Conservation (phyloP, 1,284 basidiomycete genomes). For the Sporisorium scitamineum region DNA sequence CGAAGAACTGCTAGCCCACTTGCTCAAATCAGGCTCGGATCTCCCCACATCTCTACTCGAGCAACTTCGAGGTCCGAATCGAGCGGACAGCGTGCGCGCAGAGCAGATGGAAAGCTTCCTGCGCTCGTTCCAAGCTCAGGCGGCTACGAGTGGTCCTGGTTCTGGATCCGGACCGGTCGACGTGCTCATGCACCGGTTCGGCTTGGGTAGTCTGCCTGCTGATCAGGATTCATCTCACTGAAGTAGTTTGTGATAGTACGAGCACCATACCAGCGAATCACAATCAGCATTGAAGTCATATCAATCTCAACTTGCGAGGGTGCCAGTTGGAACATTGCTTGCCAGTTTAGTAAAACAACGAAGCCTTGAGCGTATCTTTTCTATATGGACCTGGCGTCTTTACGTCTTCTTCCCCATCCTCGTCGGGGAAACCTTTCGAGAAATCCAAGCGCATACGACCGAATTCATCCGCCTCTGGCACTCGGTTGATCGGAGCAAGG, state of each 20-base stretch:
- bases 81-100: neutral
- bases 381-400: slow-evolving; percentile 36
- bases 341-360: slow-evolving; percentile 8
- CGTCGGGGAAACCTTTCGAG: neutral
- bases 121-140: slow-evolving; percentile 36
- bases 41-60: slow-evolving; percentile 20
- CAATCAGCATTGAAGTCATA: neutral
- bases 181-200: slow-evolving; percentile 41
- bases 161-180: slow-evolving; percentile 31
- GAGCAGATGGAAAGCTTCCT: slow-evolving; percentile 34
- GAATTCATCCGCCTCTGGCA: slow-evolving; percentile 11
- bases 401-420: slow-evolving; percentile 12
- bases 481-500: neutral
- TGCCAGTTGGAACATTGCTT: neutral
- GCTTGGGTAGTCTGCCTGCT: slow-evolving; percentile 31
- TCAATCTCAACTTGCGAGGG: neutral
- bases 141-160: slow-evolving; percentile 10
- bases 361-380: slow-evolving; percentile 30
- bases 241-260: neutral
- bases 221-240: slow-evolving; percentile 22
- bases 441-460: slow-evolving; percentile 9
- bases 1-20: slow-evolving; percentile 31
- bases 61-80: slow-evolving; percentile 1
- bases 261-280: neutral
- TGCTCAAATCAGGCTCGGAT: slow-evolving; percentile 25